Base-by-base conservation (phyloP, 208 protist species). In the Phytomonas sp. region DNA sequence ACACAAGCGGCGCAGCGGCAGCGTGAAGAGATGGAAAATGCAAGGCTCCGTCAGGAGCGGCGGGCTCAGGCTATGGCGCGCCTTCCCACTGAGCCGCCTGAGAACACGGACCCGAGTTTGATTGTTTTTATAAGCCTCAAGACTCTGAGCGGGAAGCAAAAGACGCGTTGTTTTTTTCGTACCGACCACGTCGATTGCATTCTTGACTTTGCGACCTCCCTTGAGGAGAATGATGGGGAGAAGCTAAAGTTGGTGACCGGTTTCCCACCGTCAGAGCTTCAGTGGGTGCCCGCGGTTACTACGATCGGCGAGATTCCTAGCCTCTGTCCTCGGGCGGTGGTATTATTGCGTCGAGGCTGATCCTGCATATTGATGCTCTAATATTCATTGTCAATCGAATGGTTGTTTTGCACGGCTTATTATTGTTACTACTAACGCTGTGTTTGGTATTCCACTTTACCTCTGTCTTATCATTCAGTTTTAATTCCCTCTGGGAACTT, bases 221-320 rank as follows among this genome's bases (percentile, higher is more conserved):
- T 91, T n/a, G 84, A 87, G 61, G 84, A 89, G 62, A 72, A 87
- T 37, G 63, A 74, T 23, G 81, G 72, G 20, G 70, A 51, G 51
- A 64, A 71, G 61, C 78, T 96, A 73, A 68, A 85, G 66, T 76
- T 96, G 29, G 71, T 90, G 34, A 76, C 73, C 0, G 90, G 90
- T 7, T 91, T 92, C 72, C 90, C 90, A 13, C 87, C 87, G 0
- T 67, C 72, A 28, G 63, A 78, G 66, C 33, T 95, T 23, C 53
- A 60, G 59, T 85, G 79, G 77, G 71, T 81, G 62, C n/a, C 43
- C 7, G 76, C 69, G 1, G 62, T 64, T 67, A 85, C 77, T 13
- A 78, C 61, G 11, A 82, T 91, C 68, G 75, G 73, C 23, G 83
- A 93, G 13, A 68, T 92, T 28, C 75, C 68, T 62, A 72, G 30